Base-by-base conservation (phyloP, 257 asterid genomes). In the Verbascum thapsus region DNA sequence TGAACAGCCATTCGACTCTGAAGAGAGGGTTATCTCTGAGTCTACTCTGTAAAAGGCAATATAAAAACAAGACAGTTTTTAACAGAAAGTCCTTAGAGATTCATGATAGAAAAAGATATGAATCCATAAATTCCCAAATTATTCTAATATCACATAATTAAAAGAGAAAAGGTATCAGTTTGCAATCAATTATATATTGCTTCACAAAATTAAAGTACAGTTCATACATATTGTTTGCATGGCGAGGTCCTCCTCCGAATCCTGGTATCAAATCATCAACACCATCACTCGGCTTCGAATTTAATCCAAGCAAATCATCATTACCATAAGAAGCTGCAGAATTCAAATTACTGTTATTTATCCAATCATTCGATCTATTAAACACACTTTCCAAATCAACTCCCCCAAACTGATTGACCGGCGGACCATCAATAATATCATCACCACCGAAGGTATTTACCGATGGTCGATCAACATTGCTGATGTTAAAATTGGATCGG, bases 311-410 rank as follows among this genome's bases (percentile, higher is more conserved):
- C 34, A 72, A 58, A 72, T 79, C 94, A 58, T 76, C 80, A 65
- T 42, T 66, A 38, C 20, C 69, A 66, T 66, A 63, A 3, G 72
- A 76, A 43, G 66, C 75, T 10, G 18, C 53, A 60, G 76, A 66
- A 70, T 44, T 69, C 22, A 66, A 11, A 39, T 38, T 43, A 9
- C 42, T 34, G 15, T n/a, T 44, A 41, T 42, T 68, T 11, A 34
- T 40, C 66, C 53, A 53, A 55, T 64, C 45, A 22, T 51, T 58
- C 47, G 76, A 68, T 72, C 80, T 77, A n/a, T 72, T 63, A 63
- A 86, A 75, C 35, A 79, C 80, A 12, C 81, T 72, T 40, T 85
- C 94, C 67, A 85, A 73, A 78, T 85, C 96, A 52, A 78, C 18
- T 26, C 59, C 75, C 56, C 76, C 81, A 41, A 43, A 74, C 22